phyloP scores from a whole-genome alignment of 2,329 filamentous ascomycete species.

The Phaeosphaeriaceae sp. region DNA sequence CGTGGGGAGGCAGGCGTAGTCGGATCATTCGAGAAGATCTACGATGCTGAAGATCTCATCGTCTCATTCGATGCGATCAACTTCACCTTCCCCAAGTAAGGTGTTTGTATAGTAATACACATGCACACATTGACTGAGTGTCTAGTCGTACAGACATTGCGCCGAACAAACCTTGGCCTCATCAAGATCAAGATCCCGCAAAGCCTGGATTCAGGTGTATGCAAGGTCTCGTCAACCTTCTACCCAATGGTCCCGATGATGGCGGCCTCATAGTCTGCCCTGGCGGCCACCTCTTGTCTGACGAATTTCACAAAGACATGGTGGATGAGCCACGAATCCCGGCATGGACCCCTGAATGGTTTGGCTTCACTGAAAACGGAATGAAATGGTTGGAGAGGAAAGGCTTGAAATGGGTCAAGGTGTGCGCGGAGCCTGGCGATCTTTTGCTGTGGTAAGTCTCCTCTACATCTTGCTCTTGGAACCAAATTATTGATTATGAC shows the following conservation, averaged over 20 bases:
- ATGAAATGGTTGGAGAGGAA: constrained; percentile 52
- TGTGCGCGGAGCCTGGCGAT: constrained; percentile 53
- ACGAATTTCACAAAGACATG: constrained; percentile 39
- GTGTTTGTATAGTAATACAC: neutral
- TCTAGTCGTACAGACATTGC: constrained; percentile 34
- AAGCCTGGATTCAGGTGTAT: constrained; percentile 59
- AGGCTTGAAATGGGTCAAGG: constrained; percentile 50
- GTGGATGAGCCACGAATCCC: constrained; percentile 36
- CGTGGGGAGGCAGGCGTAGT: constrained; percentile 50
- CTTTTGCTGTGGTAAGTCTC: constrained; percentile 49
- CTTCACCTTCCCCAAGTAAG: constrained; percentile 40
- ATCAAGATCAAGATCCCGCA: constrained; percentile 36
- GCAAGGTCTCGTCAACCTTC: constrained; percentile 59
- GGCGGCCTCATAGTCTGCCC: constrained; percentile 48
- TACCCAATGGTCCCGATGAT: constrained; percentile 46
- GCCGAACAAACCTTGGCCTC: constrained; percentile 43
- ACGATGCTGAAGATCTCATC: constrained; percentile 46
- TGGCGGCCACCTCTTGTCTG: constrained; percentile 37
- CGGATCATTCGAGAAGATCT: constrained; percentile 44
- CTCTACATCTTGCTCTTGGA: neutral
- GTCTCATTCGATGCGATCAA: constrained; percentile 50
- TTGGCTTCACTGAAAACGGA: constrained; percentile 40
- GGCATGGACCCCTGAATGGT: constrained; percentile 44
- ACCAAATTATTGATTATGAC: neutral
- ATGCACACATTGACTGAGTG: neutral